phyloP scores from a whole-genome alignment of 495 filamentous ascomycete species.

The Xylaria castorea region DNA sequence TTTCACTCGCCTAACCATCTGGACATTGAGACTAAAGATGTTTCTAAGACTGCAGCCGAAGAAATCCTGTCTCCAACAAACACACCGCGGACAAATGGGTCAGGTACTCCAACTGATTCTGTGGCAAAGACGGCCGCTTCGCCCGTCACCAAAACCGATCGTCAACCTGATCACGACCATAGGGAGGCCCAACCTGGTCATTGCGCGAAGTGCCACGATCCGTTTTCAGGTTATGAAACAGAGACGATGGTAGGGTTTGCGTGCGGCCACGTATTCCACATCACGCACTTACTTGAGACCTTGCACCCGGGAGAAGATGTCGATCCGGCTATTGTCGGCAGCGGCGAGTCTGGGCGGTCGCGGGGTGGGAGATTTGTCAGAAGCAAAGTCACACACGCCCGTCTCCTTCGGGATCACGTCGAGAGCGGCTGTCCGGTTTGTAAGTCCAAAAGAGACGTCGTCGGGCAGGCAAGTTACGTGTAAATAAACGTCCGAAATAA shows the following conservation, averaged over 20 bases:
- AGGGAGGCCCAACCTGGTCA: conserved; percentile 53
- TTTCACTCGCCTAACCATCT: conserved; percentile 50
- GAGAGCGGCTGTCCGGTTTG: conserved; percentile 75
- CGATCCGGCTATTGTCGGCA: conserved; percentile 43
- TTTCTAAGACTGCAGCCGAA: not conserved
- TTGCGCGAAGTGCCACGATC: conserved; percentile 68
- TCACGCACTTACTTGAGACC: conserved; percentile 73
- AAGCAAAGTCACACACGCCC: conserved; percentile 87
- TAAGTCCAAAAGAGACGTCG: conserved; percentile 42
- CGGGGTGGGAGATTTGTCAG: conserved; percentile 61
- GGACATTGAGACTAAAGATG: conserved; percentile 46
- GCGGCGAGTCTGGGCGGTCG: conserved; percentile 47
- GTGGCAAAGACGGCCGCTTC: conserved; percentile 38
- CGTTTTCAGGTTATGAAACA: conserved; percentile 66
- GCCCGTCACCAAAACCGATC: conserved; percentile 29
- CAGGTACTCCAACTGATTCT: conserved; percentile 39
- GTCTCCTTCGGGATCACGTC: conserved; percentile 74
- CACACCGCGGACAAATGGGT: conserved; percentile 36
- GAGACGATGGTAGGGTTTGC: conserved; percentile 89
- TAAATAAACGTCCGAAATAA: conserved; percentile 16
- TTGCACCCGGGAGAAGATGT: conserved; percentile 49
- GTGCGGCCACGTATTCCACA: conserved; percentile 90
- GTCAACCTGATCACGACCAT: conserved; percentile 32
- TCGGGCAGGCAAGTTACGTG: conserved; percentile 11
- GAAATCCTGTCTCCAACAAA: conserved; percentile 34